Evolutionary conservation across 2,329 filamentous ascomycete genomes (phyloP).

Genomic region (Aspergillus pseudonomiae): DNA sequence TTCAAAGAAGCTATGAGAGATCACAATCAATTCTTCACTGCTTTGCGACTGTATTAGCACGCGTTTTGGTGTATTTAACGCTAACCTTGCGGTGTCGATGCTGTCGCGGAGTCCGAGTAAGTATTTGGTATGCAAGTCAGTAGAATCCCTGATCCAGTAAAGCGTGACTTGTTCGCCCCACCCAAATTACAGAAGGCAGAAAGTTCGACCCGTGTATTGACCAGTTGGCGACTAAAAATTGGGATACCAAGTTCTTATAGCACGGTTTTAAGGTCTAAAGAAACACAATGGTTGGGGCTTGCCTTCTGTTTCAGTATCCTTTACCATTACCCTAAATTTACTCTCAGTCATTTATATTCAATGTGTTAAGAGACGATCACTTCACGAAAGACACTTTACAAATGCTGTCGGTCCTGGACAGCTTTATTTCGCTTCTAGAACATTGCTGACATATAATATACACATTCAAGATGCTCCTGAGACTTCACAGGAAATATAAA

Average conservation of each 20-base stretch:
- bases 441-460: constrained; percentile 7
- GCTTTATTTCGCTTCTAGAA: constrained; percentile 5
- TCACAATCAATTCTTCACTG: not conserved
- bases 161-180: constrained; percentile 3
- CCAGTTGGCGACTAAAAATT: not conserved
- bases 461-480: not conserved
- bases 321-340: not conserved
- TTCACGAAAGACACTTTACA: not conserved
- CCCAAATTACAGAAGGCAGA: not conserved
- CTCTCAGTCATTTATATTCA: not conserved
- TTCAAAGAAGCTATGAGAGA: not conserved
- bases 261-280: not conserved
- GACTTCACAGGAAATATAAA: not conserved
- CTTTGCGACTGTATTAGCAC: not conserved
- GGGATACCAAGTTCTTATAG: not conserved
- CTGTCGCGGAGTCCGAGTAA: not conserved
- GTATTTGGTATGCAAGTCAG: constrained; percentile 3
- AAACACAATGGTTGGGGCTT: not conserved
- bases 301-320: not conserved
- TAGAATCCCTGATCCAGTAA: constrained; percentile 4
- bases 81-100: not conserved
- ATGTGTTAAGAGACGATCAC: not conserved
- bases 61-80: not conserved
- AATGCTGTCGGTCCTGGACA: constrained; percentile 1
- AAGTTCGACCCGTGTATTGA: not conserved